These are phyloP conservation scores for Xanthoparmelia taractica DNA, from an alignment of 495 filamentous ascomycete species.

Conservation along the genomic window DNA sequence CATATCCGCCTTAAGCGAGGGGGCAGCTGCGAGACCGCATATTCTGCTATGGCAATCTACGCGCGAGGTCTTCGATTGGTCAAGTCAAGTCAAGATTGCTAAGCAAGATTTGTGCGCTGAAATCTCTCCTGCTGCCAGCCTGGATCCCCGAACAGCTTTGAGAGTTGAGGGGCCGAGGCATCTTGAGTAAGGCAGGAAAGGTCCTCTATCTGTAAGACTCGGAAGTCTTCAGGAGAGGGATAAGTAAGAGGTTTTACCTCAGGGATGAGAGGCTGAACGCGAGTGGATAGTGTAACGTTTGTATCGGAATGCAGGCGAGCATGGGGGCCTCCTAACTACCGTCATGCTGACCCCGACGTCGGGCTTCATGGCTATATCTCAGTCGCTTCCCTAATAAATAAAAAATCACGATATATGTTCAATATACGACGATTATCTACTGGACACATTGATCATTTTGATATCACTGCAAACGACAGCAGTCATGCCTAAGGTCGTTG, in stretches of 20 bases:
- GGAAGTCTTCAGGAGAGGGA: neutral
- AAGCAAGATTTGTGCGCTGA: neutral
- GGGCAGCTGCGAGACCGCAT: neutral
- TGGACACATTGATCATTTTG: neutral
- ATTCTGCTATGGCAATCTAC: neutral
- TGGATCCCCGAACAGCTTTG: neutral
- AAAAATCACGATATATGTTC: neutral
- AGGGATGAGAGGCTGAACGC: neutral
- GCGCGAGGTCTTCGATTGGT: neutral
- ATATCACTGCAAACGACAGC: too few relatives aligned
- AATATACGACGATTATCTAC: neutral
- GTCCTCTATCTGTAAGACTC: neutral
- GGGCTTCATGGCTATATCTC: neutral
- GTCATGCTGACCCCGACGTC: neutral
- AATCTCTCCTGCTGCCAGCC: neutral
- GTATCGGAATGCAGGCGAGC: neutral
- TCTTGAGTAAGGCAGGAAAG: neutral
- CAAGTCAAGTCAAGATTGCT: too few relatives aligned
- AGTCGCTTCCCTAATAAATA: neutral
- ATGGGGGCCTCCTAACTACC: neutral
- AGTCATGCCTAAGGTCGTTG: too few relatives aligned
- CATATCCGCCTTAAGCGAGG: neutral
- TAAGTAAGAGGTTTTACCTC: neutral
- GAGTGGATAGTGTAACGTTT: neutral
- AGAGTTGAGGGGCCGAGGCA: neutral